A percentile compares a stretch with the other conserved stretches of the same genome.
These are phyloP conservation scores for Vigna mungo DNA, from an alignment of 306 rosid species.

Conservation along the genomic window DNA sequence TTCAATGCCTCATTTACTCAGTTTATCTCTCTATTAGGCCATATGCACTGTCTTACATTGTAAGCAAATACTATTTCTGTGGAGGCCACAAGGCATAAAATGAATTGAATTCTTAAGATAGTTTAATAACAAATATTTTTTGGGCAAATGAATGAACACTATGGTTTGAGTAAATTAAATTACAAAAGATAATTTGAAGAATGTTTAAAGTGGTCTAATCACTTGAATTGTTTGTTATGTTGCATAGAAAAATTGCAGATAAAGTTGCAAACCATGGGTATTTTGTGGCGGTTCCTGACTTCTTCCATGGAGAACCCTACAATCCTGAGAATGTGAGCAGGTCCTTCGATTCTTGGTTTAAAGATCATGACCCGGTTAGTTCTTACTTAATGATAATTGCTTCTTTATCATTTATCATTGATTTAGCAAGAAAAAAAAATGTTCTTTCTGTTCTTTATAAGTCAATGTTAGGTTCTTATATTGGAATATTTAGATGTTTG, in stretches of 20 bases:
- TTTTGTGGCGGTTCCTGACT: conserved; percentile 69
- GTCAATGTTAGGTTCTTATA: conserved; percentile 36
- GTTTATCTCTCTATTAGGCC: not conserved
- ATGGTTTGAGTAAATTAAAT: no score
- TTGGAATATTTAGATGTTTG: no score
- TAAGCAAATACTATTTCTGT: not conserved
- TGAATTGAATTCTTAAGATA: no score
- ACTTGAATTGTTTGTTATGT: not conserved
- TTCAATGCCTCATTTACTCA: not conserved
- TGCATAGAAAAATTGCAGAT: conserved; percentile 74
- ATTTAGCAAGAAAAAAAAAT: not conserved
- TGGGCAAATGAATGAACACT: no score
- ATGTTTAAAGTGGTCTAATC: no score
- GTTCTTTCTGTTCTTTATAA: not conserved
- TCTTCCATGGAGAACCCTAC: conserved; percentile 68
- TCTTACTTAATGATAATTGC: not conserved
- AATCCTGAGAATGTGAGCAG: conserved; percentile 44
- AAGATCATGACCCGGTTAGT: conserved; percentile 64
- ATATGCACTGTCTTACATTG: not conserved
- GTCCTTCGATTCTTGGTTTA: conserved; percentile 58
- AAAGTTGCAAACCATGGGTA: conserved; percentile 73
- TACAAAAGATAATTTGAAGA: no score
- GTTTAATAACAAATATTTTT: no score
- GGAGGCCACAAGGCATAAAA: no score
- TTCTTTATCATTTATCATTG: not conserved